Evolutionary conservation across 75 land plant genomes (phyloP), one percentile per base, ranked within the genome.

Genomic region (Pinus albicaulis): DNA sequence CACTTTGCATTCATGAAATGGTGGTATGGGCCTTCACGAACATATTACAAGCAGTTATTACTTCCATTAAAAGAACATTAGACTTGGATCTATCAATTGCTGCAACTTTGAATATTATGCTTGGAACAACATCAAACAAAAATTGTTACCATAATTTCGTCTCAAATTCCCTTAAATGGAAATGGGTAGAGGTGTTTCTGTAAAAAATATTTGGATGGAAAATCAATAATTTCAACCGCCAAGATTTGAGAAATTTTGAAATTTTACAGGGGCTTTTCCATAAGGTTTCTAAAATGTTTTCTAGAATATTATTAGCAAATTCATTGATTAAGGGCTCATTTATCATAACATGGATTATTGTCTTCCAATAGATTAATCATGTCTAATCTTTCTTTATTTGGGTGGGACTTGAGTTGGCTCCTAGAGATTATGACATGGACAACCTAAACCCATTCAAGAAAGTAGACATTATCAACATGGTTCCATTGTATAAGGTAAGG

Each of bases 1-100:
- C 99, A n/a, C 92, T 96, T 19, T 96, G 99, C 71, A 71, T 94
- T 17, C 99, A 96, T 89, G 99, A 96, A 77, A 96, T 96, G 99
- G 85, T 96, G 58, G 81, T 90, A 62, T 90, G 99, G 59, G 98
- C 99, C 17, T 94, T 82, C 78, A 96, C 94, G 81, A 98, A 96
- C 78, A 79, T 96, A 36, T 57, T 96, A 60, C 93, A 87, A 62
- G 93, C 99, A 65, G 91, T 96, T 57, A 78, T 96, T 75, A 90
- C 95, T 38, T 89, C 94, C 12, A 87, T 85, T 59, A 76, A 78
- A 56, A 71, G 79, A 23, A 78, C 83, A 23, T 61, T 77, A 66
- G 84, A 87, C 28, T 70, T 94, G 82, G 86, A 98, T 36, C 83
- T 73, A 24, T 73, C 86, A 71, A 82, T 96, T 61, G 98, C 98